These are phyloP conservation scores for Hirsutella thompsonii DNA, from an alignment of 2,329 filamentous ascomycete species.

Conservation along the genomic window DNA sequence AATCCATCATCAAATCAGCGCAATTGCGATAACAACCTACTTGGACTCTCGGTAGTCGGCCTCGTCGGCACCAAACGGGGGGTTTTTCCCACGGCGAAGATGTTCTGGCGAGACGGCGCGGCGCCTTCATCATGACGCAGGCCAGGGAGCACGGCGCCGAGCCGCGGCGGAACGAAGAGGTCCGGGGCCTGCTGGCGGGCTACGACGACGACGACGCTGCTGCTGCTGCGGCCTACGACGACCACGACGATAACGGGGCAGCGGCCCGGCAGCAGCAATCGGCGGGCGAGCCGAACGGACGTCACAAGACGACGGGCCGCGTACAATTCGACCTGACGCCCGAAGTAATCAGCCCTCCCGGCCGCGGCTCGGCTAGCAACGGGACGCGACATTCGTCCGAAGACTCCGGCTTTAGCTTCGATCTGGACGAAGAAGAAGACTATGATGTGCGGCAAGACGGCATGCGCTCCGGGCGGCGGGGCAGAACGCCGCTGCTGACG, in stretches of 20 bases:
- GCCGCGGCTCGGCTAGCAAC: background rate
- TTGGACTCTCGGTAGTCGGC: no score
- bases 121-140: slow-evolving; percentile 17
- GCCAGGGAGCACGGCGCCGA: slow-evolving; percentile 15
- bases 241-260: slow-evolving; percentile 8
- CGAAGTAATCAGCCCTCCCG: slow-evolving; percentile 23
- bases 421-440: slow-evolving; percentile 26
- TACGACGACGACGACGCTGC: slow-evolving; percentile 7
- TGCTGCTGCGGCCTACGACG: slow-evolving; percentile 4
- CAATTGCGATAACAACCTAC: background rate
- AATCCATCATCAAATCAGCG: no score
- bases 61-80: background rate
- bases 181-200: slow-evolving; percentile 17
- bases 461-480: slow-evolving; percentile 21
- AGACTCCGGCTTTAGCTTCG: slow-evolving; percentile 32
- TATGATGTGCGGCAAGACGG: no score
- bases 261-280: slow-evolving; percentile 14
- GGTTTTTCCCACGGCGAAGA: slow-evolving; percentile 2
- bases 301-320: slow-evolving; percentile 45
- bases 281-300: background rate
- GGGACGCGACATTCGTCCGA: slow-evolving; percentile 7
- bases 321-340: slow-evolving; percentile 59
- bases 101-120: slow-evolving; percentile 5
- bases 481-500: slow-evolving; percentile 64
- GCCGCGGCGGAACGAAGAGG: slow-evolving; percentile 17